phyloP scores from a whole-genome alignment of 2,329 filamentous ascomycete genomes.

The Epichloe aotearoae region DNA sequence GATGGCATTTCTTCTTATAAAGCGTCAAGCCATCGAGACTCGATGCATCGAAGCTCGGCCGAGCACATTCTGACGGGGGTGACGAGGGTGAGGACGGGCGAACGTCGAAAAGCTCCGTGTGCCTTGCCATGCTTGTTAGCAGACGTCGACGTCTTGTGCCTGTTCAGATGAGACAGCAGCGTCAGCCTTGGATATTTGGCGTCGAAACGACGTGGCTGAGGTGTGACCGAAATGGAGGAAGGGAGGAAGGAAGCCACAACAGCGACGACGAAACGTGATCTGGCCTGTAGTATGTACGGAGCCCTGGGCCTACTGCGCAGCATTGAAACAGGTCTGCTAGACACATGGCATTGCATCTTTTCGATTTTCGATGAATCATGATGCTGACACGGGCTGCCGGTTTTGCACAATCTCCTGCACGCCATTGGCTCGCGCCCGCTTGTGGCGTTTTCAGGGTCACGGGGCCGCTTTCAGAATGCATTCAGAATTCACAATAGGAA shows the following conservation, averaged over 20 bases:
- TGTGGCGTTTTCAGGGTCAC: background rate
- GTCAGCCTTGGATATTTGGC: no score
- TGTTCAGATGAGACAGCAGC: no score
- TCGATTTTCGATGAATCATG: background rate
- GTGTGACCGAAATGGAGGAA: no score
- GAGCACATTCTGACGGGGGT: background rate
- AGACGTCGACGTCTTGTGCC: no score
- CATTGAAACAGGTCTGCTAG: background rate
- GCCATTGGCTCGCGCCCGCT: background rate
- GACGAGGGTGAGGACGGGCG: background rate
- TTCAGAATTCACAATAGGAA: no score
- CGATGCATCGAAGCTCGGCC: conserved; percentile 5
- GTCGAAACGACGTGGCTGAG: no score
- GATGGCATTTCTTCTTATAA: conserved; percentile 23
- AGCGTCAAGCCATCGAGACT: conserved; percentile 13
- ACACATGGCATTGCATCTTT: background rate
- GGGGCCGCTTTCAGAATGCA: background rate
- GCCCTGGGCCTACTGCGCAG: no score
- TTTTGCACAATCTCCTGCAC: background rate
- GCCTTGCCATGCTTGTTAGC: no score
- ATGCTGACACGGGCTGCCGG: background rate
- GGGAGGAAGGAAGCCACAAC: no score
- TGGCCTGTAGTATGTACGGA: no score
- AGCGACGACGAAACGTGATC: no score
- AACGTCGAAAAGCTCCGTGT: background rate